Percentiles rank a stretch among this genome's conserved stretches.
phyloP scores from a whole-genome alignment of 1,139 yeast species.

The Entelexis sorbosivorans region DNA sequence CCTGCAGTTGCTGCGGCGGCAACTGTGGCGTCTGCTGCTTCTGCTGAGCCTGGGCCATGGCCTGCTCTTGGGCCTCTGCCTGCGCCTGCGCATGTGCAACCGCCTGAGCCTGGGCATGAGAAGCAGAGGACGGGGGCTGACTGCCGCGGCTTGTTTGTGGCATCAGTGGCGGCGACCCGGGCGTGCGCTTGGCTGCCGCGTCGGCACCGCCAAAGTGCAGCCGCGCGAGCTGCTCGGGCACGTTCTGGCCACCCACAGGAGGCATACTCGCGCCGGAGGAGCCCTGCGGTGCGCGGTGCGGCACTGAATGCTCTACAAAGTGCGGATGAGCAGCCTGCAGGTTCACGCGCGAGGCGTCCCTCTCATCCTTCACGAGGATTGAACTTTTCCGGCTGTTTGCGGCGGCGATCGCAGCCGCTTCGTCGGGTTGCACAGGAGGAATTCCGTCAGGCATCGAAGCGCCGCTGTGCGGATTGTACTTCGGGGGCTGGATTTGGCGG shows the following conservation, averaged over 20 bases:
- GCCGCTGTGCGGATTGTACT: neutral
- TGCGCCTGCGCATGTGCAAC: conserved; percentile 17
- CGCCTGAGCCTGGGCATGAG: conserved; percentile 1
- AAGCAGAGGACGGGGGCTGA: neutral
- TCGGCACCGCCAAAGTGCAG: neutral
- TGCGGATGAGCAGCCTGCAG: conserved; percentile 21
- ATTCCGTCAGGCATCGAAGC: conserved; percentile 4
- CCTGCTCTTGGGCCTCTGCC: conserved; percentile 11
- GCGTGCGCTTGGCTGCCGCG: neutral
- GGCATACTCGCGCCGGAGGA: neutral
- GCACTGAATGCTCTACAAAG: conserved; percentile 18
- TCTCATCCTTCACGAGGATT: conserved; percentile 21
- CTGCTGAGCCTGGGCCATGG: neutral
- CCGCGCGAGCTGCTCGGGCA: conserved; percentile 1
- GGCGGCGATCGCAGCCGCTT: neutral
- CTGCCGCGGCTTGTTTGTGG: neutral
- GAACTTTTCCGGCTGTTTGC: conserved; percentile 21
- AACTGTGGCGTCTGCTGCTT: neutral
- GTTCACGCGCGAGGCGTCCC: conserved; percentile 9
- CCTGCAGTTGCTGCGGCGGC: neutral
- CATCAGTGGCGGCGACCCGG: neutral
- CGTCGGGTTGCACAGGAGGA: neutral
- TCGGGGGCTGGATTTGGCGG: neutral
- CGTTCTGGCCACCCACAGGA: neutral
- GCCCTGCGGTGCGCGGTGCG: conserved; percentile 16